Evolutionary conservation across 1,139 yeast species (phyloP), one percentile per base, ranked within the genome.

Genomic region (Eremothecium cymbalariae): DNA sequence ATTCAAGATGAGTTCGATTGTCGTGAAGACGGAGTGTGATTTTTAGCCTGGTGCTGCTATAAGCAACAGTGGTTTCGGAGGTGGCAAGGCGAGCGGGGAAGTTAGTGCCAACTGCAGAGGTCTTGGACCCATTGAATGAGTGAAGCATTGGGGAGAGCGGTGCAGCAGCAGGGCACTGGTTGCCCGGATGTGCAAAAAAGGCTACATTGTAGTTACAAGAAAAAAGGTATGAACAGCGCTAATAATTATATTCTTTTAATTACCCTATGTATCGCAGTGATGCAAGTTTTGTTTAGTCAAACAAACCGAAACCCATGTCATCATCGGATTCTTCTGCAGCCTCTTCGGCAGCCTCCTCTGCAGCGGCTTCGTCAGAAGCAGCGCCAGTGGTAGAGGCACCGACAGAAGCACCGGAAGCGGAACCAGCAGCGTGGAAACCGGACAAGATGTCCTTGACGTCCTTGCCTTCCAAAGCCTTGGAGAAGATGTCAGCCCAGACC

Each of bases 391-490:
- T 73, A 53, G 70, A 73, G 48, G 70, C 72, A 50, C 70, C 70
- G 53, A 69, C 71, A 50, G 70, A 70, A 47, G 73, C 68, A 47
- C 74, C 72, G 46, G 78, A 68, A 55, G 78, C 73, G 52, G 82
- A 69, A 56, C 80, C 75, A 56, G 74, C 77, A 51, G 74, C 67
- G 59, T 84, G 77, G 69, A 84, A 74, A 64, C 84, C 79, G 69
- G 77, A 74, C 64, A 84, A 74, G 65, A 85, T 73, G 62, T 83
- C 88, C 78, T 88, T 88, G 66, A 90, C 72, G 77, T 88, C 77
- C 75, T 84, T 83, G 67, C 96, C 96, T 69, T 81, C 94, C 62
- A 90, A 77, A 64, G 97, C 97, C 75, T 84, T 82, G 62, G 97
- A 93, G 74, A 72, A 90, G 61, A 83, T 77, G 61, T 84, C 86